Percentiles rank a stretch among this genome's conserved stretches.
phyloP scores from a whole-genome alignment of 352 stramenopile species.

The Globisporangium iwayamae region DNA sequence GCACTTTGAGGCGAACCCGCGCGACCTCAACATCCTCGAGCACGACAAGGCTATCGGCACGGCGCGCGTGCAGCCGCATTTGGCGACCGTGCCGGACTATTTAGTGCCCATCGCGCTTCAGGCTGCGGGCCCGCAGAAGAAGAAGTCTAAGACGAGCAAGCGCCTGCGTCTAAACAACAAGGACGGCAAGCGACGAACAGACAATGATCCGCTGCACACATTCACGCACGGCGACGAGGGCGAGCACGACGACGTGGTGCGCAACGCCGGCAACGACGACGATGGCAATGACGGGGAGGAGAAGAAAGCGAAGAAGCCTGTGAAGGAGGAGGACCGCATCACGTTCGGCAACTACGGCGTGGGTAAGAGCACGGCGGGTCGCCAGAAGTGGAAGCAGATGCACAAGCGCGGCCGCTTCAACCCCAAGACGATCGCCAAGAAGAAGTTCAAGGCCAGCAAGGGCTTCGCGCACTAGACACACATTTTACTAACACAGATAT shows the following conservation, averaged over 20 bases:
- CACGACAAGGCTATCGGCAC: conserved; percentile 96
- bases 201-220: conserved; percentile 97
- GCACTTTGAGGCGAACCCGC: conserved; percentile 98
- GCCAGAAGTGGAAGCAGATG: conserved; percentile 93
- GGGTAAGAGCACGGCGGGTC: conserved; percentile 90
- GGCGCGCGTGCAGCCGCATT: conserved; percentile 92
- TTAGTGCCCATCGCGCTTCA: conserved; percentile 95
- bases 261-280: conserved; percentile 26
- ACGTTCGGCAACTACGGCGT: conserved; percentile 88
- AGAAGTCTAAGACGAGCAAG: conserved; percentile 83
- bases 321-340: conserved; percentile 76
- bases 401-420: conserved; percentile 92
- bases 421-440: conserved; percentile 88
- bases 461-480: conserved; percentile 52
- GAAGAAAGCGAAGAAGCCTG: conserved; percentile 39
- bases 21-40: conserved; percentile 92
- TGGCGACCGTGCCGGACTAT: conserved; percentile 96
- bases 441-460: conserved; percentile 71
- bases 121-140: conserved; percentile 68
- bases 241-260: conserved; percentile 24
- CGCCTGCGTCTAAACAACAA: conserved; percentile 42
- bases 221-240: conserved; percentile 79
- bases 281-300: conserved; percentile 30
- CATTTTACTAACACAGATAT: not conserved
- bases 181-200: conserved; percentile 80